Percentiles rank a stretch among this genome's conserved stretches.
Conservation (phyloP, 2,329 filamentous ascomycete species). For the Raffaelea deltoideospora region DNA sequence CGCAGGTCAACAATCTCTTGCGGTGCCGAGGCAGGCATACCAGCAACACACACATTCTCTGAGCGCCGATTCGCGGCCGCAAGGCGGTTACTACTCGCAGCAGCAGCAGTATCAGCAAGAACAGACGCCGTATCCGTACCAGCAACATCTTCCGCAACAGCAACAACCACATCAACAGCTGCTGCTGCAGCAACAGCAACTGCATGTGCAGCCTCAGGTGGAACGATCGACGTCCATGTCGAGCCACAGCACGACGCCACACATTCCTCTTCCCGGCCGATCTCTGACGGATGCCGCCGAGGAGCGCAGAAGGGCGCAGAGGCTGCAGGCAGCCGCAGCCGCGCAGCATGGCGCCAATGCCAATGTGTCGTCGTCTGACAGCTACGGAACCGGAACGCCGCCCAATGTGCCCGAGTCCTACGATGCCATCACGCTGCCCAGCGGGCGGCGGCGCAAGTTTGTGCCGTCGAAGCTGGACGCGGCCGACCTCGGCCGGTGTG, state of each 20-base stretch:
- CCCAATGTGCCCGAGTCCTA: constrained; percentile 51
- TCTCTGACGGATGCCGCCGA: constrained; percentile 90
- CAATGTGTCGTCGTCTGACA: constrained; percentile 24
- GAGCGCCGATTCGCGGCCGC: constrained; percentile 29
- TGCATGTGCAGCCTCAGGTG: constrained; percentile 29
- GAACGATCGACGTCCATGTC: constrained; percentile 71
- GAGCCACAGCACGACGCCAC: constrained; percentile 66
- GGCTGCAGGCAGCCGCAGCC: constrained; percentile 33
- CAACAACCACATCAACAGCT: too few species aligned
- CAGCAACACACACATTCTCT: constrained; percentile 36
- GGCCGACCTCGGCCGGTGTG: constrained; percentile 69
- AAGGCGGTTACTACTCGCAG: constrained; percentile 23
- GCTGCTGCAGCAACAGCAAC: constrained; percentile 40
- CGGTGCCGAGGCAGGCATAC: constrained; percentile 27
- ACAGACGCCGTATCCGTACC: constrained; percentile 27
- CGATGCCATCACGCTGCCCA: constrained; percentile 72
- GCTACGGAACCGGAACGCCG: constrained; percentile 39
- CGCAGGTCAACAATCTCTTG: too few species aligned
- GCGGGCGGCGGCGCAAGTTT: constrained; percentile 60
- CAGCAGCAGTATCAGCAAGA: constrained; percentile 32
- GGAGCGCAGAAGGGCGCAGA: constrained; percentile 39
- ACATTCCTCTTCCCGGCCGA: constrained; percentile 65
- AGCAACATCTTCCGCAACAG: too few species aligned
- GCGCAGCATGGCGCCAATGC: constrained; percentile 31
- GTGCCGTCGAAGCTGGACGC: constrained; percentile 69